Evolutionary conservation across 306 rosid species (phyloP).

Genomic region (Cucumis melo): DNA sequence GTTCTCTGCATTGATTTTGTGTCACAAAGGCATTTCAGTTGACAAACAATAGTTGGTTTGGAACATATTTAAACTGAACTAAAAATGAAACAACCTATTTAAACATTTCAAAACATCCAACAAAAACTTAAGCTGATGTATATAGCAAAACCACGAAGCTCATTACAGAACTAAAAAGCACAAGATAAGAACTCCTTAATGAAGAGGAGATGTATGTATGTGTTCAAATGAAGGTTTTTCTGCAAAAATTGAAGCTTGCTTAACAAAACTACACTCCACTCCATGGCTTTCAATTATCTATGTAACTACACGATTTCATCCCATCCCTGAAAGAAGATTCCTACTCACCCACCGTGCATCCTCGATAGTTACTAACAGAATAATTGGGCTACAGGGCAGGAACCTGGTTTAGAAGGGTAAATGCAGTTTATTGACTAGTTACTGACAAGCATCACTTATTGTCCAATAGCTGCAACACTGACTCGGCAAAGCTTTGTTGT

Average conservation of each 20-base stretch:
- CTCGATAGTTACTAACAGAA: neutral
- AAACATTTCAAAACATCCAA: neutral
- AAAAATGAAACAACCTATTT: neutral
- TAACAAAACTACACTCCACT: neutral
- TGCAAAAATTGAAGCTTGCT: neutral
- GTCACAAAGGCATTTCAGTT: neutral
- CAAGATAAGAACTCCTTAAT: neutral
- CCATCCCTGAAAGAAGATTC: neutral
- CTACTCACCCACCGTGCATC: neutral
- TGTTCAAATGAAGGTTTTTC: neutral
- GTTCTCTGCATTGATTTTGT: neutral
- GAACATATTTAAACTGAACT: neutral
- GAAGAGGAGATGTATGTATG: neutral
- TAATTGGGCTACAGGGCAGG: neutral
- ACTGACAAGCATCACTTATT: constrained; percentile 31
- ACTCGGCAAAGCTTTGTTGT: constrained; percentile 86
- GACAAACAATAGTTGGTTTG: neutral
- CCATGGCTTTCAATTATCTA: neutral
- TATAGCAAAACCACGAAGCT: neutral
- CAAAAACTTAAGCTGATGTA: neutral
- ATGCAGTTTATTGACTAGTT: neutral
- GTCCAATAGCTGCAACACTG: constrained; percentile 63
- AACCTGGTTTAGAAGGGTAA: neutral
- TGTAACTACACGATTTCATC: neutral
- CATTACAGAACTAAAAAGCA: neutral